Evolutionary conservation across 2,329 filamentous ascomycete genomes (phyloP), one percentile per base, ranked within the genome.

Genomic region (Paraphaeosphaeria minitans): DNA sequence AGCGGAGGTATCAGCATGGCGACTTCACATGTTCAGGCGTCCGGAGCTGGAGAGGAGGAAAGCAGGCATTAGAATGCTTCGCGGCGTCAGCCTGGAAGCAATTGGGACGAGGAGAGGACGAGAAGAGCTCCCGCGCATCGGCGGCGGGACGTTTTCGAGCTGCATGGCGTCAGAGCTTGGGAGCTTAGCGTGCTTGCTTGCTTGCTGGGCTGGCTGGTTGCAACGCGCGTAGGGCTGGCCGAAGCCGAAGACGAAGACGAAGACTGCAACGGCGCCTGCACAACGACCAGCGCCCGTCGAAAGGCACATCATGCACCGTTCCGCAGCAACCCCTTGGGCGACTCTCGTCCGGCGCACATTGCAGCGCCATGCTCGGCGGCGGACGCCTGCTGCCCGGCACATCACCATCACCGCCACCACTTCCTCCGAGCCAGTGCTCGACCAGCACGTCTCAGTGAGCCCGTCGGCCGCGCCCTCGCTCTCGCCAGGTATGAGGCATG

Each of bases 331-430:
- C 64, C 70, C 69, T 52, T 70, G 67, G 64, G 66, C 37, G 31
- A 63, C 53, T 37, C 21, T 69, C 56, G 65, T 61, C 51, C 70
- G 61, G 53, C 62, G 63, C 62, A 59, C 66, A 29, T 24, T 50
- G 5, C 46, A 45, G 60, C 33, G 55, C 57, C 45, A 57, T 59
- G 58, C 62, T 56, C 60, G 56, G 43, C 60, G 56, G 43, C 56
- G 35, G 31, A 33, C 51, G 49, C 59, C 68, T 46, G 58, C 65
- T 61, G 66, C 63, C 61, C 75, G 79, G 66, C 73, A 68, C 68
- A 76, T 82, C 62, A 79, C 80, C 68, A 81, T 82, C 69, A 77
- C 77, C 60, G 78, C 80, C 41, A 79, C 80, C 27, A 76, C 73
- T 29, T 71, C 79, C 10, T 75, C 77, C 31, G 75, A 78, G 50